Base-by-base conservation (phyloP, 2,329 filamentous ascomycete genomes). In the Penicillium sp. region DNA sequence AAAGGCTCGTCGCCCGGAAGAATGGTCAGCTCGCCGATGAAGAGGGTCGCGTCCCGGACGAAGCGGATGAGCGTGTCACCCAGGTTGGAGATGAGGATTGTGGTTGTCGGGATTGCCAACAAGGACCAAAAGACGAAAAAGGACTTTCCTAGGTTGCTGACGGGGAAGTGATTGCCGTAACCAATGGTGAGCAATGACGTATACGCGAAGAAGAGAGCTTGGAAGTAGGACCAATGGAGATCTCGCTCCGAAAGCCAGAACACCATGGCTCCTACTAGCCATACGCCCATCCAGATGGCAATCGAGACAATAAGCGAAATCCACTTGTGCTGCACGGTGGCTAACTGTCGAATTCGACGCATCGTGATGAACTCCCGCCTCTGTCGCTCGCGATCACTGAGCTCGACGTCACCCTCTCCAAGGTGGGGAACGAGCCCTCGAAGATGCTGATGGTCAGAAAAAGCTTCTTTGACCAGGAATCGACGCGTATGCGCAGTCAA, bases 21-120 rank as follows among this genome's bases (percentile, higher is more conserved):
- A 12, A 78, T 67, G 2, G 75, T 77, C 15, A 77, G 47, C 18
- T 72, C 70, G 9, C 73, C 75, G 3, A 76, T 43, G 64, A 70
- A 76, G n/a, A 74, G 69, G 0, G 73, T 76, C n/a, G 71, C 40
- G 32, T 78, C 72, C 14, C 70, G 69, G 55, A 79, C 69, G 6
- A 62, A 60, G 42, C 73, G 73, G 42, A 78, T 71, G 7, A 67
- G 42, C 0, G 62, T 65, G 33, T 64, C 61, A 7, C 61, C 60
- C 25, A 67, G 58, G 27, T 58, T 61, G 6, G 62, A 61, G 14
- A 67, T 62, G n/a, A 67, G 52, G 10, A 67, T 60, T 0, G 64
- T 67, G 30, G 65, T 57, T 2, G 62, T 59, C 10, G 64, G 64
- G 2, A 67, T 52, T 12, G 64, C 63, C 10, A 66, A 53, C 8